Base-by-base conservation (phyloP, 2,329 filamentous ascomycete genomes). In the Aureobasidium musti region DNA sequence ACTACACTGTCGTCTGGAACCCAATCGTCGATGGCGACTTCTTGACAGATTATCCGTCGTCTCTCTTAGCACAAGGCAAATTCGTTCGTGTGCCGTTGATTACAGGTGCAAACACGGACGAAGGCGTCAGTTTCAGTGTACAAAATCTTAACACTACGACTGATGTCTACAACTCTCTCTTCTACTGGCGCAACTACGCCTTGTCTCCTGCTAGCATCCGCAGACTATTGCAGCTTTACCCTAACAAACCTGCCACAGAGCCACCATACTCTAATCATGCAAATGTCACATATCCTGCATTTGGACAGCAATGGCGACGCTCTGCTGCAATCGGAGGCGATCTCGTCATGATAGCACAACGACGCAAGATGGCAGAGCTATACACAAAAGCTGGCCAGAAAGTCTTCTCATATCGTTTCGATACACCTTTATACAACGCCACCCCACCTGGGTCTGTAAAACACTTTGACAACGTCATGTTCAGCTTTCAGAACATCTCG, bases 391-490 rank as follows among this genome's bases (percentile, higher is more conserved):
- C 69, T 5, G 74, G 71, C 0, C 68, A 75, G 21, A 67, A 75
- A 4, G 79, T 82, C 0, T 84, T 79, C 68, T 81, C 79, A 67
- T 84, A 83, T 73, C 79, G 82, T 1, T 83, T 84, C 65, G 81
- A 83, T 69, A 81, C 81, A 66, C 74, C 75, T n/a, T 73, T 77
- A 26, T 82, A 80, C 75, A 78, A 79, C 67, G 75, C 78, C 7
- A 70, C 71, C 2, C 75, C 76, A 17, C 77, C 78, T 68, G 76
- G 77, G 8, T 81, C 80, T 2, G 77, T 80, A 21, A 77, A 78
- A 66, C 82, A 84, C 68, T 83, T 83, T 63, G 77, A 78, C 70
- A 83, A 84, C 57, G 82, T 82, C 0, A 80, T 81, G 2, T 84
- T 81, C 70, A 80, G 77, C 68, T 83, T 84, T 71, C 80, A 83